A percentile compares a stretch with the other conserved stretches of the same genome.
Evolutionary conservation across 2,329 filamentous ascomycete genomes (phyloP).

Genomic region (Onygenales sp.): DNA sequence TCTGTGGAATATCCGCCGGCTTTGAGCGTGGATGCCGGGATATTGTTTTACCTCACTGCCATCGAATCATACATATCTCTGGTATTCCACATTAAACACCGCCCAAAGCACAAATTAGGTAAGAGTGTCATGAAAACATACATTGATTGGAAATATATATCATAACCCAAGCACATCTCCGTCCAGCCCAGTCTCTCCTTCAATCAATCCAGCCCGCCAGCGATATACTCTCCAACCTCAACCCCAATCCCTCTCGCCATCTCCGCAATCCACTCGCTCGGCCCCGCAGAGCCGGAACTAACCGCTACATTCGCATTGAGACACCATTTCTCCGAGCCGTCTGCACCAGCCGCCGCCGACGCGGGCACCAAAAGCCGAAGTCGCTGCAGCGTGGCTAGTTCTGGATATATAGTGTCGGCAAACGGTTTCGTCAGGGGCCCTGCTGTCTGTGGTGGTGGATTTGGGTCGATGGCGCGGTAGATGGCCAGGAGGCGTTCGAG

Average conservation of each 20-base stretch:
- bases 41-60: too few relatives aligned
- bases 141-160: too few relatives aligned
- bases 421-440: constrained; percentile 15
- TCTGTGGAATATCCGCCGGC: too few relatives aligned
- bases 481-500: constrained; percentile 39
- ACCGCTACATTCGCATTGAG: constrained; percentile 31
- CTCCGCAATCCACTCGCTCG: constrained; percentile 36
- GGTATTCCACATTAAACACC: too few relatives aligned
- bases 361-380: constrained; percentile 37
- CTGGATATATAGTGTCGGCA: constrained; percentile 35
- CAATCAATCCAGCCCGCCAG: constrained; percentile 1
- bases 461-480: constrained; percentile 38
- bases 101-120: too few relatives aligned
- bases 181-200: background rate
- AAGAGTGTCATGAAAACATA: too few relatives aligned
- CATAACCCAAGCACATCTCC: background rate
- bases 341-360: constrained; percentile 22
- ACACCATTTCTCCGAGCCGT: constrained; percentile 36
- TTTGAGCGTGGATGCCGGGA: too few relatives aligned
- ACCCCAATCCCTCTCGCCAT: constrained; percentile 36
- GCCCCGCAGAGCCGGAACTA: background rate
- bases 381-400: constrained; percentile 37
- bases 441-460: constrained; percentile 20
- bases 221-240: constrained; percentile 34
- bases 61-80: too few relatives aligned